These are phyloP conservation scores for Exophiala viscosa DNA, from an alignment of 2,329 filamentous ascomycete genomes.

Conservation along the genomic window DNA sequence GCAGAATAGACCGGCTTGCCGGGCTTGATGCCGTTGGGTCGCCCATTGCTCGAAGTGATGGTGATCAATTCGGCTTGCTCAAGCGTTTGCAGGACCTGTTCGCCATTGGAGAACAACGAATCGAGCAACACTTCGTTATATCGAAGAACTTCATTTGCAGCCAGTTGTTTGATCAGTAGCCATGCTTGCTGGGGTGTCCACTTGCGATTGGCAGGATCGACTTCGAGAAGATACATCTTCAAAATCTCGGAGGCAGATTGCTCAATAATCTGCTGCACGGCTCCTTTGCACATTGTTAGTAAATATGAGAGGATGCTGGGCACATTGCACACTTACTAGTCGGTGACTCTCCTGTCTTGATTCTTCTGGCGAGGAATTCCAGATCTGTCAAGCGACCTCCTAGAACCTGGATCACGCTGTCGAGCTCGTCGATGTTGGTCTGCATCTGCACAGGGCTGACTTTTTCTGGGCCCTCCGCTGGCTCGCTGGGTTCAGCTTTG, in stretches of 20 bases:
- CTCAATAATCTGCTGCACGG: slow-evolving; percentile 82
- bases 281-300: slow-evolving; percentile 45
- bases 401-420: slow-evolving; percentile 72
- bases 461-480: slow-evolving; percentile 37
- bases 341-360: slow-evolving; percentile 82
- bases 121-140: slow-evolving; percentile 84
- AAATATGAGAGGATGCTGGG: neutral
- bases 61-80: slow-evolving; percentile 83
- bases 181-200: slow-evolving; percentile 89
- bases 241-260: slow-evolving; percentile 86
- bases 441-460: slow-evolving; percentile 47
- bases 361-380: slow-evolving; percentile 84
- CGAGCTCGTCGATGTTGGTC: slow-evolving; percentile 65
- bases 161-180: slow-evolving; percentile 77
- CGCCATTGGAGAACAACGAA: slow-evolving; percentile 71
- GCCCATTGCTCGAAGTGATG: slow-evolving; percentile 67
- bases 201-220: slow-evolving; percentile 55
- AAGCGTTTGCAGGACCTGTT: slow-evolving; percentile 72
- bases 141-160: slow-evolving; percentile 59
- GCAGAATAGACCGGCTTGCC: slow-evolving; percentile 83
- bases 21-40: slow-evolving; percentile 71
- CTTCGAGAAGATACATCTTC: slow-evolving; percentile 78
- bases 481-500: slow-evolving; percentile 43
- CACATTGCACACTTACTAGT: slow-evolving; percentile 40
- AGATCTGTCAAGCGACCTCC: slow-evolving; percentile 94